Conservation (phyloP, 768 basidiomycete genomes). For the Hydnomerulius pinastri region DNA sequence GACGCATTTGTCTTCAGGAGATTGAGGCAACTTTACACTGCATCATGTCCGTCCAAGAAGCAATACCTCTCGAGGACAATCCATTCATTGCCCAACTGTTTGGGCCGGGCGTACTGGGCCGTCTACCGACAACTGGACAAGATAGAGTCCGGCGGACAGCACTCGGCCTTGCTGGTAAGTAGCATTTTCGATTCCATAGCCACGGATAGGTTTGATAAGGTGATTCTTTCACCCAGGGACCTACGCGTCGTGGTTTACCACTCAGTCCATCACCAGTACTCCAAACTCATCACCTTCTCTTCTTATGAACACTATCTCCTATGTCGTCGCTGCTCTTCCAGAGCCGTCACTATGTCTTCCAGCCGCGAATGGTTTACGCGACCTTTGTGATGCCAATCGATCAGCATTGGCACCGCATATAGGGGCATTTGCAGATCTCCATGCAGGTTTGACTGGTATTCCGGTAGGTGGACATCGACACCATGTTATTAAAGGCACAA, state of each 20-base stretch:
- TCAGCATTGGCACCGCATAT: conserved; percentile 83
- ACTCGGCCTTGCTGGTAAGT: conserved; percentile 71
- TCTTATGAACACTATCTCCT: conserved; percentile 65
- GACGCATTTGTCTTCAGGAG: conserved; percentile 49
- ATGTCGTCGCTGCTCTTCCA: conserved; percentile 69
- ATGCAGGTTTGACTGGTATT: conserved; percentile 72
- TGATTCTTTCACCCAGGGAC: conserved; percentile 44
- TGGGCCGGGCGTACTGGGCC: conserved; percentile 67
- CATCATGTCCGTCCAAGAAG: conserved; percentile 85
- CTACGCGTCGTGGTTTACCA: conserved; percentile 82
- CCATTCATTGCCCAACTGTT: conserved; percentile 65
- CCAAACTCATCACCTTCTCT: conserved; percentile 40
- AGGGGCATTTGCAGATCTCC: conserved; percentile 79
- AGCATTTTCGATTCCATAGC: not conserved
- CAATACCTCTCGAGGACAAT: conserved; percentile 62
- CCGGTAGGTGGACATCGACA: conserved; percentile 55
- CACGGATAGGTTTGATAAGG: not conserved
- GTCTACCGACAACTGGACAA: conserved; percentile 63
- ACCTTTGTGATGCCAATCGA: conserved; percentile 89
- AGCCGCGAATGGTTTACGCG: conserved; percentile 81
- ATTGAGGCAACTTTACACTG: conserved; percentile 88
- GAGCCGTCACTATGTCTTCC: conserved; percentile 65
- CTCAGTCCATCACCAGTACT: conserved; percentile 37
- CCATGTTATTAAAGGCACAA: not conserved
- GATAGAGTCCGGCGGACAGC: conserved; percentile 73